Evolutionary conservation across 2,329 filamentous ascomycete species (phyloP).

Genomic region (Aureobasidium sp.): DNA sequence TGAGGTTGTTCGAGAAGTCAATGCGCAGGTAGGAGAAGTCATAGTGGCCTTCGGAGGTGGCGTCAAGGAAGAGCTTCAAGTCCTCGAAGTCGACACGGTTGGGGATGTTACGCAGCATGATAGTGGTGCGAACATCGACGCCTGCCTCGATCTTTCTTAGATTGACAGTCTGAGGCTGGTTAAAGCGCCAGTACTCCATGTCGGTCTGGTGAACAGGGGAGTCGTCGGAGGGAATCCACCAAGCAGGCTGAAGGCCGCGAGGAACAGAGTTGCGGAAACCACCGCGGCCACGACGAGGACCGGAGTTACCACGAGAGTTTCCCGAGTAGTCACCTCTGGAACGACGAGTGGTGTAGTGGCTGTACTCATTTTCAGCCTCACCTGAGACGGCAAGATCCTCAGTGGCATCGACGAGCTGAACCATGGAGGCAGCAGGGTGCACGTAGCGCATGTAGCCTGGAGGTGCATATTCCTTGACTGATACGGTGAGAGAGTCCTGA

Average conservation of each 20-base stretch:
- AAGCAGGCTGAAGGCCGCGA: not conserved
- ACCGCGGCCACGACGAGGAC: not conserved
- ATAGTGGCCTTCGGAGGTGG: constrained; percentile 71
- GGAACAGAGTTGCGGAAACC: not conserved
- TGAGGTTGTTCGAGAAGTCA: constrained; percentile 43
- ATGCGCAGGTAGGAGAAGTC: constrained; percentile 96
- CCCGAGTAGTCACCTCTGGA: not conserved
- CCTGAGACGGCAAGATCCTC: not conserved
- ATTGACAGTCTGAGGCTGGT: constrained; percentile 32
- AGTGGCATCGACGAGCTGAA: not conserved
- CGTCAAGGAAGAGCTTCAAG: constrained; percentile 70
- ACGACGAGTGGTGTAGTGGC: not conserved
- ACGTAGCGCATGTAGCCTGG: not conserved
- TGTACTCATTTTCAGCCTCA: not conserved
- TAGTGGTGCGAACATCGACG: constrained; percentile 40
- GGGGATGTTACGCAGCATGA: constrained; percentile 93
- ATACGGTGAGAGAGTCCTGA: not conserved
- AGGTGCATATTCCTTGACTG: not conserved
- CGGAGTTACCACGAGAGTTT: not conserved
- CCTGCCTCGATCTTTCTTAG: constrained; percentile 32
- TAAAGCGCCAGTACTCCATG: constrained; percentile 4
- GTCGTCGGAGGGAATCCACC: not conserved
- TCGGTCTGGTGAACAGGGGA: not conserved
- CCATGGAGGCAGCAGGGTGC: not conserved
- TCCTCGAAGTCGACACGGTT: constrained; percentile 65